These are phyloP conservation scores for Trifolium pratense DNA, from an alignment of 306 rosid genomes.

Conservation along the genomic window DNA sequence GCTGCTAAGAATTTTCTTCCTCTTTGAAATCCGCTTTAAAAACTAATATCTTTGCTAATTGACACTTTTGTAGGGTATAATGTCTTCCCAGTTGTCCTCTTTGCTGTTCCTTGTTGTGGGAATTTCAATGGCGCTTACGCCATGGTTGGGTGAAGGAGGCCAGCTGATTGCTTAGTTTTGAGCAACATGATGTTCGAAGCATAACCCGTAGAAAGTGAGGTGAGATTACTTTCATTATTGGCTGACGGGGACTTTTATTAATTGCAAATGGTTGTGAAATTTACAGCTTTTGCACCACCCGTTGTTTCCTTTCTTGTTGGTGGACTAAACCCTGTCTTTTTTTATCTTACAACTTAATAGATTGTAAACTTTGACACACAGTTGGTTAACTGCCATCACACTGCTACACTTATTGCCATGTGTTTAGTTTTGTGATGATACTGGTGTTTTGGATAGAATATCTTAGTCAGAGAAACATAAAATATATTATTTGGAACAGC, in stretches of 20 bases:
- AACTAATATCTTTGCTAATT: conserved; percentile 22
- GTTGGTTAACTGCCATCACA: no score
- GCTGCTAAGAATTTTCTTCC: not conserved
- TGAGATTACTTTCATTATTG: conserved; percentile 46
- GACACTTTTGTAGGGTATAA: conserved; percentile 78
- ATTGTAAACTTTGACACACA: no score
- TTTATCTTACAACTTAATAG: no score
- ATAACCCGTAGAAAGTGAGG: conserved; percentile 98
- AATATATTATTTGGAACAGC: no score
- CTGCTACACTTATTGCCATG: no score
- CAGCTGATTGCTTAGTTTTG: conserved; percentile 96
- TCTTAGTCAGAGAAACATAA: no score
- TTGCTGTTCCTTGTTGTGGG: conserved; percentile 96
- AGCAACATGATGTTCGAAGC: conserved; percentile 94
- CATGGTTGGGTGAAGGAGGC: conserved; percentile 96
- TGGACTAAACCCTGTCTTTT: conserved; percentile 3
- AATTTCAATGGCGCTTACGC: conserved; percentile 98
- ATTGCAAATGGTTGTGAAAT: conserved; percentile 36
- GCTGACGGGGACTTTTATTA: conserved; percentile 21
- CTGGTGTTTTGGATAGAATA: no score
- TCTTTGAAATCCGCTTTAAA: conserved; percentile 2
- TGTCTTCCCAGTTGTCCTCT: conserved; percentile 90
- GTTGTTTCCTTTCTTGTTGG: conserved; percentile 6
- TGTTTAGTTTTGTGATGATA: no score
- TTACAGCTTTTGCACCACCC: conserved; percentile 9